Base-by-base conservation (phyloP, 305 asterid genomes). In the Solanum hybrid region DNA sequence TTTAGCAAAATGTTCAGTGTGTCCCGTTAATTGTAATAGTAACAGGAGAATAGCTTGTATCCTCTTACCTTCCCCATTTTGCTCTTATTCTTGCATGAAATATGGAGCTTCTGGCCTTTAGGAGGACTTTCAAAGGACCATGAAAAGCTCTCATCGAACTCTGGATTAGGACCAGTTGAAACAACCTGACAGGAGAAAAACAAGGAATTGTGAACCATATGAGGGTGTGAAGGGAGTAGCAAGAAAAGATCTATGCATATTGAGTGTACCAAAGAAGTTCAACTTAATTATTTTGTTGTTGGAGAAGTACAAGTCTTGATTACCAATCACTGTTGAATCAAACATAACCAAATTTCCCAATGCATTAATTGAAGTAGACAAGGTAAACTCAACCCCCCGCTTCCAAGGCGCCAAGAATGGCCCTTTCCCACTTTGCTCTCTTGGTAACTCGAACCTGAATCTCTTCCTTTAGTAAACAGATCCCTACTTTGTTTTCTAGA, bases 81-180 rank as follows among this genome's bases (percentile, higher is more conserved):
- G 97, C 99, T 97, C 97, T 97, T 96, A 92, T 97, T 97, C 95
- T 97, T 97, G 98, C 99, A 97, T 42, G 99, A 97, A 89, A 97
- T 97, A 92, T 96, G 99, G 89, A 97, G 98, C 93, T 97, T 97
- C 95, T 96, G 98, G 91, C 99, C 99, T 91, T 97, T 97, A 61
- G 99, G 99, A 84, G 98, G 99, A 92, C 99, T 95, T 93, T 97
- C 99, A 76, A 96, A 97, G 86, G 98, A 95, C 99, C 99, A 97
- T 0, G 96, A 93, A 87, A 97, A 97, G 93, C 98, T 97, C 93
- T 97, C 99, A 2, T 97, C 98, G 96, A 98, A 97, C 89, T 96
- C 99, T 33, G 99, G 99, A 91, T 95, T 96, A 90, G 98, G 99
- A 57, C 99, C 99, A 37, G 97, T 96, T 64, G 99, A 95, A 92